phyloP scores from a whole-genome alignment of 2,329 filamentous ascomycete genomes.

The Cordyceps pruinosa region DNA sequence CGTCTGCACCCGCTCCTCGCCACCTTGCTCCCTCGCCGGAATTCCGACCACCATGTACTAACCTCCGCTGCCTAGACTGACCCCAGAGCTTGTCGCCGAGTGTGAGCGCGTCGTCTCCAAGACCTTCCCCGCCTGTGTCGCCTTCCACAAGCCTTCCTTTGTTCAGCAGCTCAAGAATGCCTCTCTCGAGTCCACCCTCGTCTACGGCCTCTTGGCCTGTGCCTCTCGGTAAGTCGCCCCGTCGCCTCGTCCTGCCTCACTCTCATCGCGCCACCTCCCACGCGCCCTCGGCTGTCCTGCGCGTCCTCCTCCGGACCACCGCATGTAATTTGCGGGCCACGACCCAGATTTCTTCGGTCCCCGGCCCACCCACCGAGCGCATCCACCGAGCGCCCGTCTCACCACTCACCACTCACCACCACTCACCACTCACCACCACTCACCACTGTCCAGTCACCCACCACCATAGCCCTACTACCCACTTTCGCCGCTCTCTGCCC shows the following conservation, averaged over 20 bases:
- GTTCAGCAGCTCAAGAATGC: slow-evolving; percentile 53
- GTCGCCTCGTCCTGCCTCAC: slow-evolving; percentile 14
- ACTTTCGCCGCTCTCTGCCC: neutral
- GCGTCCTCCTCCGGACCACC: neutral
- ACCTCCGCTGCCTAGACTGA: slow-evolving; percentile 31
- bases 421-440: no score
- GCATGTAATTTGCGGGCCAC: slow-evolving; percentile 7
- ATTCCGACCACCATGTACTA: slow-evolving; percentile 19
- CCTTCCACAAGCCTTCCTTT: slow-evolving; percentile 57
- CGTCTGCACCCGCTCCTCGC: neutral
- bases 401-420: no score
- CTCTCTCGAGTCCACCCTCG: slow-evolving; percentile 47
- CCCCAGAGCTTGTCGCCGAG: slow-evolving; percentile 51
- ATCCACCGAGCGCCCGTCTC: no score
- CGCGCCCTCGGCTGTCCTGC: slow-evolving; percentile 6
- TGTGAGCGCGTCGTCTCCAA: slow-evolving; percentile 56
- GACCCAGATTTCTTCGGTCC: slow-evolving; percentile 14
- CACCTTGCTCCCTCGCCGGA: neutral
- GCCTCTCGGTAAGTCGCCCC: slow-evolving; percentile 46
- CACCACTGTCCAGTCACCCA: no score
- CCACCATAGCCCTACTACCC: neutral
- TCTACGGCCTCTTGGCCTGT: slow-evolving; percentile 51
- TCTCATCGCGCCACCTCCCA: slow-evolving; percentile 18
- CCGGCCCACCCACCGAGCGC: slow-evolving; percentile 8
- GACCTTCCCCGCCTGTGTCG: slow-evolving; percentile 54